phyloP scores from a whole-genome alignment of 176 grass and related monocot species.

The Avena atlantica region DNA sequence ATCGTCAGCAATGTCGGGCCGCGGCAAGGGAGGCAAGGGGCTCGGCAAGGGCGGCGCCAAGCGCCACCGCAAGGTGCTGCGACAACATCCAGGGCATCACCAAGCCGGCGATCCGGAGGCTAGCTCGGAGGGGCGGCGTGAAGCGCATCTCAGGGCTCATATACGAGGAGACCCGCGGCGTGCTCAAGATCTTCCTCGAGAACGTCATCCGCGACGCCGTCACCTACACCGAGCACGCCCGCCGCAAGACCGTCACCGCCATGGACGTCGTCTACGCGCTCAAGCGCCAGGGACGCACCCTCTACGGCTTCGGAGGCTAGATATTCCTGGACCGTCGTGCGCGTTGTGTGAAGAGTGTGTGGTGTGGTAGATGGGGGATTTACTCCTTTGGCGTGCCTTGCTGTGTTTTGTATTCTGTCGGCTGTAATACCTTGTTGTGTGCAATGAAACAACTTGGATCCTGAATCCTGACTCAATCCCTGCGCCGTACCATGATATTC shows the following conservation, averaged over 20 bases:
- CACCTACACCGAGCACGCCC: constrained; percentile 92
- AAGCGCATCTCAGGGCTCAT: constrained; percentile 93
- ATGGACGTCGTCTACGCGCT: constrained; percentile 96
- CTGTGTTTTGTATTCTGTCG: too few relatives aligned
- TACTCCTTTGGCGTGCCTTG: too few relatives aligned
- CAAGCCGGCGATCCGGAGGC: constrained; percentile 71
- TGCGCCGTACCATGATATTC: too few relatives aligned
- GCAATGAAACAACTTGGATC: too few relatives aligned
- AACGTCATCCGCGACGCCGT: constrained; percentile 95
- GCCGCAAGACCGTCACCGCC: constrained; percentile 93
- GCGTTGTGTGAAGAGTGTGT: too few relatives aligned
- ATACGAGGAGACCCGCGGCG: constrained; percentile 98
- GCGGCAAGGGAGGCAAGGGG: constrained; percentile 77
- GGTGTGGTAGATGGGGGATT: too few relatives aligned
- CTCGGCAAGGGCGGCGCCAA: constrained; percentile 70
- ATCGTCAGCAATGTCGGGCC: constrained; percentile 59
- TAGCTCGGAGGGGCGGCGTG: constrained; percentile 74
- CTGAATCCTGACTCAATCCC: too few relatives aligned
- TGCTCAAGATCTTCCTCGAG: constrained; percentile 99
- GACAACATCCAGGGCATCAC: constrained; percentile 91
- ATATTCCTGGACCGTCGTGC: too few relatives aligned
- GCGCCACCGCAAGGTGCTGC: constrained; percentile 72
- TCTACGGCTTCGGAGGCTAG: constrained; percentile 85
- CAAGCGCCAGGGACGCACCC: constrained; percentile 91
- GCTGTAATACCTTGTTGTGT: too few relatives aligned